phyloP scores from a whole-genome alignment of 805 yeast genomes.

The Nakazawaea ishiwadae region DNA sequence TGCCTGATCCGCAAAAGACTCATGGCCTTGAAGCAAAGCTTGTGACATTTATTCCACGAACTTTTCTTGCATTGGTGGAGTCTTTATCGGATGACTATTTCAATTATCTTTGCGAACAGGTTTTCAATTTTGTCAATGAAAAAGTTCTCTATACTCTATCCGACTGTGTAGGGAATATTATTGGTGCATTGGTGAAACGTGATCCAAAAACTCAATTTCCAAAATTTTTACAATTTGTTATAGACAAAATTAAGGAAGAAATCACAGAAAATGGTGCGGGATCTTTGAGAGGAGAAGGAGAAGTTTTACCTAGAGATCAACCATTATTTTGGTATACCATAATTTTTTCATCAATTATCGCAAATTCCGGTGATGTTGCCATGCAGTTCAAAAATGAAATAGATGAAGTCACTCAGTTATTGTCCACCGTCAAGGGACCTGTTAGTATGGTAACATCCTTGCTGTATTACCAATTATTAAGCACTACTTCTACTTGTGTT shows the following conservation, averaged over 20 bases:
- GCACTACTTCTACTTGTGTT: constrained; percentile 58
- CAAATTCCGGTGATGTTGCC: constrained; percentile 57
- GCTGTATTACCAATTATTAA: constrained; percentile 56
- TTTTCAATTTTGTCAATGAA: constrained; percentile 54
- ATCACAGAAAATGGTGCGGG: constrained; percentile 81
- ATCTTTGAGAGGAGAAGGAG: constrained; percentile 54
- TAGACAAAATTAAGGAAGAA: constrained; percentile 56
- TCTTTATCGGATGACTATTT: constrained; percentile 57
- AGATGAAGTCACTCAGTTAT: constrained; percentile 35
- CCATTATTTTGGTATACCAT: constrained; percentile 67
- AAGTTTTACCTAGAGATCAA: constrained; percentile 73
- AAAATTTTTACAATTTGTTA: constrained; percentile 37
- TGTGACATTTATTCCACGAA: constrained; percentile 28
- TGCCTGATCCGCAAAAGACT: constrained; percentile 55
- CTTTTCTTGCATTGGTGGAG: constrained; percentile 48
- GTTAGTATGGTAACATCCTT: constrained; percentile 56
- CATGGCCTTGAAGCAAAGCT: constrained; percentile 47
- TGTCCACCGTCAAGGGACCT: constrained; percentile 61
- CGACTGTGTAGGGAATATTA: constrained; percentile 64
- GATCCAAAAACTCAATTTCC: constrained; percentile 47
- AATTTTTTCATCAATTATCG: constrained; percentile 63
- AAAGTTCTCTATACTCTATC: constrained; percentile 58
- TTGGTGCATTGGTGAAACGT: constrained; percentile 67
- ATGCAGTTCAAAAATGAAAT: constrained; percentile 42
- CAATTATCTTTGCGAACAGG: constrained; percentile 35